These are phyloP conservation scores for Saccharomyces pastorianus DNA, from an alignment of 1,139 yeast genomes.

Conservation along the genomic window DNA sequence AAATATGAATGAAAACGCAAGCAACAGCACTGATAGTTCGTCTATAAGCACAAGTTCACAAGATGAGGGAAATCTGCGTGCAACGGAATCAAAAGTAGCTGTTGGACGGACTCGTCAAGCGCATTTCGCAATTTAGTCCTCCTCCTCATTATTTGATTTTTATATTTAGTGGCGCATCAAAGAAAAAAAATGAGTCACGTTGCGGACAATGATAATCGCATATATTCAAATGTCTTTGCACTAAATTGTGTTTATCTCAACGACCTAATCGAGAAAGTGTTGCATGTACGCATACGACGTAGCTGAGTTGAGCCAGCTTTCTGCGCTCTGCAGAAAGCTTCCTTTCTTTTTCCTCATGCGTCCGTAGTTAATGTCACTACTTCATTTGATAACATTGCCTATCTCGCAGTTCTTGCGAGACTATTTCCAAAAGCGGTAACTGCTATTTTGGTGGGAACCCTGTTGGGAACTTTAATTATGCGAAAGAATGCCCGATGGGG, in stretches of 20 bases:
- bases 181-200: too few species aligned
- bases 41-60: background rate
- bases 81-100: background rate
- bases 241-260: background rate
- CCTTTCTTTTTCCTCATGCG: background rate
- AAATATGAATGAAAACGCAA: background rate
- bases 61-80: background rate
- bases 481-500: background rate
- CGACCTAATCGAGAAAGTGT: background rate
- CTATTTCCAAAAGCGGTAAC: background rate
- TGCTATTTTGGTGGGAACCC: background rate
- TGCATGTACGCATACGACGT: background rate
- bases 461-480: background rate
- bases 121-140: background rate
- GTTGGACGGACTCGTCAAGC: background rate
- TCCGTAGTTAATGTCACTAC: background rate
- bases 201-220: background rate
- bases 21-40: background rate
- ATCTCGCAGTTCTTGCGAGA: background rate
- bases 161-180: background rate
- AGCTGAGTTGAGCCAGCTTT: background rate
- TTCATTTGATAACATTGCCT: background rate
- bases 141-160: background rate
- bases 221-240: background rate
- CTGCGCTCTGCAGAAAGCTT: background rate